Evolutionary conservation across 306 rosid species (phyloP).

Genomic region (Elaeagnus macrophylla): DNA sequence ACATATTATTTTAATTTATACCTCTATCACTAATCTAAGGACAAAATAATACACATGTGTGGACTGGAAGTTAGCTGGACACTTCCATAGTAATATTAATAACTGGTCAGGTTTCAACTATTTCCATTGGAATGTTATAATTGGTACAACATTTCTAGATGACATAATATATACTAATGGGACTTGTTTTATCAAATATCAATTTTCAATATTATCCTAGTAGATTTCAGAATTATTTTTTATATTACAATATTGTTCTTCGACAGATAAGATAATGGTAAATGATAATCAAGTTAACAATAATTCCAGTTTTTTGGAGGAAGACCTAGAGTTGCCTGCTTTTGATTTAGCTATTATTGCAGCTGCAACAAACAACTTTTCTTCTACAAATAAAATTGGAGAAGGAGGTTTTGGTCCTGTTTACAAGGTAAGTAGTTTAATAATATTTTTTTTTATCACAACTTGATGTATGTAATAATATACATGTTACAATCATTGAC

Average conservation of each 20-base stretch:
- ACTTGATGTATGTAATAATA: no score
- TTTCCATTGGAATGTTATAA: no score
- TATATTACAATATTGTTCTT: neutral
- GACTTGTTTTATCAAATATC: neutral
- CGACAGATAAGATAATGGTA: neutral
- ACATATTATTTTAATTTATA: no score
- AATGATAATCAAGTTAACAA: neutral
- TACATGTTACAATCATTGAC: neutral
- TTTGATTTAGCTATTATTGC: slow-evolving; percentile 9
- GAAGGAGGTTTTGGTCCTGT: slow-evolving; percentile 16
- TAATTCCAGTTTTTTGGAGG: neutral
- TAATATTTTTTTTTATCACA: no score
- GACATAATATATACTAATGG: neutral
- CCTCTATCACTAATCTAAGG: no score
- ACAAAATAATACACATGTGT: no score
- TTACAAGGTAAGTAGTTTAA: slow-evolving; percentile 1
- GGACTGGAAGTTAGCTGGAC: no score
- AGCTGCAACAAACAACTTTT: slow-evolving; percentile 9
- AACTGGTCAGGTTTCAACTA: no score
- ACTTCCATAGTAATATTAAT: no score
- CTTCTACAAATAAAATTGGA: slow-evolving; percentile 7
- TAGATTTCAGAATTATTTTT: neutral
- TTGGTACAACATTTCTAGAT: no score
- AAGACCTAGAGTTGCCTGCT: slow-evolving; percentile 1
- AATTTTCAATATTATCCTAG: neutral